Evolutionary conservation across 768 basidiomycete species (phyloP).

Genomic region (Tricholoma saponaceum): DNA sequence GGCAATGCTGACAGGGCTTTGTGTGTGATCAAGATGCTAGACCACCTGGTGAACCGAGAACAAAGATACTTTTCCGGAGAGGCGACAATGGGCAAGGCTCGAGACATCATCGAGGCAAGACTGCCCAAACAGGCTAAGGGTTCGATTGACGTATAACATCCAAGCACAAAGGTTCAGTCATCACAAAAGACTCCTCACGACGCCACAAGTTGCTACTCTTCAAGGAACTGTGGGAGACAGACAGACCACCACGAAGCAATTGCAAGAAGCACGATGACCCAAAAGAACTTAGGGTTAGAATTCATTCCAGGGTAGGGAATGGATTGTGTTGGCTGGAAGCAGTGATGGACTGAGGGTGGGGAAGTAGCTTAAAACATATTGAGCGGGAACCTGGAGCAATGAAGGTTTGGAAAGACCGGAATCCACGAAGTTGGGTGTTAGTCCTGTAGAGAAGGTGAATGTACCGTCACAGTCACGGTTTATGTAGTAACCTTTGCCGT

Average conservation of each 20-base stretch:
- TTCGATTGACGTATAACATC: slow-evolving; percentile 6
- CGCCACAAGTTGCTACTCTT: slow-evolving; percentile 16
- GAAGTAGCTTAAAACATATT: slow-evolving; percentile 16
- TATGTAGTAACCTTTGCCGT: too few species aligned
- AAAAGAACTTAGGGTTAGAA: slow-evolving; percentile 58
- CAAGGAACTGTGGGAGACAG: slow-evolving; percentile 18
- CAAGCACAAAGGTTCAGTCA: slow-evolving; percentile 12
- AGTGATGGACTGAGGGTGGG: slow-evolving; percentile 32
- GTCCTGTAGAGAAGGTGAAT: too few species aligned
- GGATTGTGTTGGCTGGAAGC: slow-evolving; percentile 52
- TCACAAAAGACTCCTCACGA: slow-evolving; percentile 13
- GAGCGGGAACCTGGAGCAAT: slow-evolving; percentile 49
- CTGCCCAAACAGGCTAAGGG: slow-evolving; percentile 4
- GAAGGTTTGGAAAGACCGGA: slow-evolving; percentile 30
- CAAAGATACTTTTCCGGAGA: slow-evolving; percentile 48
- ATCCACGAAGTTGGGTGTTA: slow-evolving; percentile 1
- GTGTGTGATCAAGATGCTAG: slow-evolving; percentile 29
- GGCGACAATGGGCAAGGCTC: slow-evolving; percentile 30
- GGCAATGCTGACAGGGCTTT: slow-evolving; percentile 45
- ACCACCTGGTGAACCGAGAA: slow-evolving; percentile 18
- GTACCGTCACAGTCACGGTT: too few species aligned
- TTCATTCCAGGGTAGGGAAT: slow-evolving; percentile 41
- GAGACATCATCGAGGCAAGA: slow-evolving; percentile 38
- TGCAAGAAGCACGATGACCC: slow-evolving; percentile 27
- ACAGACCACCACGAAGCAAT: slow-evolving; percentile 25